Evolutionary conservation across 2,329 filamentous ascomycete genomes (phyloP), one percentile per base, ranked within the genome.

Genomic region (Arthrobotrys megalospora): DNA sequence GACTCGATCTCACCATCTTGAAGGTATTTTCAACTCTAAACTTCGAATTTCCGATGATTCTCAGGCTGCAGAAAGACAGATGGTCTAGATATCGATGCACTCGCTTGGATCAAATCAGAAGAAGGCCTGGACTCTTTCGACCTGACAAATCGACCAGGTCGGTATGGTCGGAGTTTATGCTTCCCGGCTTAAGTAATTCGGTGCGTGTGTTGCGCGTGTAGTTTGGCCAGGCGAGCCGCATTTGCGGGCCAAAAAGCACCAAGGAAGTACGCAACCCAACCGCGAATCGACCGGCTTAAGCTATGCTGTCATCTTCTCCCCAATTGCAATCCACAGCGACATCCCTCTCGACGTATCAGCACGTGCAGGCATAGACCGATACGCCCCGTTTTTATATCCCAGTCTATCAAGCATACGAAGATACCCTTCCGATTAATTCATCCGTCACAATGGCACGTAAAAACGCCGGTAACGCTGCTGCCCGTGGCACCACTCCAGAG

Each of bases 281-380:
- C 45, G 70, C 70, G 70, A 67, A 75, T 21, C 55, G 52, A 43
- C 50, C 50, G 62, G 48, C 62, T 66, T 41, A 53, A 70, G 73
- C 73, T 77, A 78, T 72, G 75, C 67, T 78, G 75, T 72, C 75
- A 78, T 78, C 75, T 78, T 78, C 67, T 71, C 16, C 53, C 63
- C 66, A 50, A 52, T 21, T 48, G 8, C 34, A 58, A 67, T 63
- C 69, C 62, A 58, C 62, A 10, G 34, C 45, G 47, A 55, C 53
- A 75, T 68, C 67, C 34, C 38, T 76, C 66, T 63, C 38, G 50
- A 50, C 34, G 28, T 43, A 53, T 24, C 55, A 50, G 36, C 48
- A 60, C 58, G 65, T 45, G 38, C 48, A 47, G 48, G 34, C 32
- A 62, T 52, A 36, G 34, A 38, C 41, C 53, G 43, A 60, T 60